Percentiles rank a stretch among this genome's conserved stretches.
phyloP scores from a whole-genome alignment of 129 eudicot species.

The Mikania micrantha region DNA sequence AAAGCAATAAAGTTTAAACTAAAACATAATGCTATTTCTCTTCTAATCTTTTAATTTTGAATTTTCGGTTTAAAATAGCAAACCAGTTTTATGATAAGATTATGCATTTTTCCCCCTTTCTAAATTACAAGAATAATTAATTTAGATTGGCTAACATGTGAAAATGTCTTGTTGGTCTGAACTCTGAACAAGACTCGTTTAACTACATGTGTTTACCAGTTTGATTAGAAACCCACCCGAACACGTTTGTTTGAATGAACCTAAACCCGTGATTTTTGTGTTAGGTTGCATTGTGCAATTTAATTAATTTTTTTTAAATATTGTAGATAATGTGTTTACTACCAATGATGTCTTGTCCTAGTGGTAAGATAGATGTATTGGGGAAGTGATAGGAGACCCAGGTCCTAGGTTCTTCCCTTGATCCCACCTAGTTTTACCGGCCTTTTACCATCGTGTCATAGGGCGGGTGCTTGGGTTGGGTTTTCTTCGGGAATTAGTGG shows the following conservation, averaged over 20 bases:
- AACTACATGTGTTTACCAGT: background rate
- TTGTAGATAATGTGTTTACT: background rate
- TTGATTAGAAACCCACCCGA: background rate
- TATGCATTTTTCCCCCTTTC: no score
- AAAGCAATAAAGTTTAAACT: background rate
- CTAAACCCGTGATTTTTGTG: background rate
- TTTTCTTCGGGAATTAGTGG: no score
- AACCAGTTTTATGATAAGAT: background rate
- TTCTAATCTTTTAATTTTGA: background rate
- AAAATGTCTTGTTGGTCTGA: background rate
- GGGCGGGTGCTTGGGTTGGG: no score
- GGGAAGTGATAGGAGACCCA: no score
- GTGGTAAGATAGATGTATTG: no score
- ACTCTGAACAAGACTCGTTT: background rate
- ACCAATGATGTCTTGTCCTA: no score
- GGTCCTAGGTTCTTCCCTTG: no score
- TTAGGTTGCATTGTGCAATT: background rate
- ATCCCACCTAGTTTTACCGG: no score
- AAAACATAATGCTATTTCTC: background rate
- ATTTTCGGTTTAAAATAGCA: background rate
- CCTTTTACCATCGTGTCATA: no score
- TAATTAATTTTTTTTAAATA: background rate
- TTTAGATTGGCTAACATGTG: background rate
- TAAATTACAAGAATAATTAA: background rate
- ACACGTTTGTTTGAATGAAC: background rate